Evolutionary conservation across 2,329 filamentous ascomycete species (phyloP).

Genomic region (Leptographium lundbergii): DNA sequence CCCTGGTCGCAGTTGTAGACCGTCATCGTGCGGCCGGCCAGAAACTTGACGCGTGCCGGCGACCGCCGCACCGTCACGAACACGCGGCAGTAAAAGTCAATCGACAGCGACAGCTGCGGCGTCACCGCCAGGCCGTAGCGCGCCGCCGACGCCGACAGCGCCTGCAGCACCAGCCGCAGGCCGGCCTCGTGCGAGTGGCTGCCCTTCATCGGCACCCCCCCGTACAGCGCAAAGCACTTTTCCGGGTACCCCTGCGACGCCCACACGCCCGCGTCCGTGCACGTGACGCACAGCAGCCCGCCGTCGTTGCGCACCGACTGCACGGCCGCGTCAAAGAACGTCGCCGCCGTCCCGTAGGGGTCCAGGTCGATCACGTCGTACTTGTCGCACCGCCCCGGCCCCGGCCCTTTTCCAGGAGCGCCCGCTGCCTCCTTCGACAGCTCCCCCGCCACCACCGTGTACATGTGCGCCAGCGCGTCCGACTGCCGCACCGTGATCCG

Average conservation of each 20-base stretch:
- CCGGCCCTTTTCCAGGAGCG: too few species aligned
- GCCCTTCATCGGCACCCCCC: slow-evolving; percentile 77
- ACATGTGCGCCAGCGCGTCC: slow-evolving; percentile 89
- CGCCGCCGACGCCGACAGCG: slow-evolving; percentile 66
- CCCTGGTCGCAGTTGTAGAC: slow-evolving; percentile 84
- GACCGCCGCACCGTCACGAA: slow-evolving; percentile 75
- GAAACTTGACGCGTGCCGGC: slow-evolving; percentile 77
- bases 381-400: slow-evolving; percentile 25
- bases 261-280: slow-evolving; percentile 91
- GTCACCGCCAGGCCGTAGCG: slow-evolving; percentile 82
- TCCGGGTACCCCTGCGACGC: slow-evolving; percentile 89
- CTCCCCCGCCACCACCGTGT: slow-evolving; percentile 49
- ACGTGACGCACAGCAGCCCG: slow-evolving; percentile 86
- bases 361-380: slow-evolving; percentile 97
- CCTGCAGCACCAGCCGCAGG: slow-evolving; percentile 72
- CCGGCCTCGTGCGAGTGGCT: slow-evolving; percentile 80
- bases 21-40: slow-evolving; percentile 83
- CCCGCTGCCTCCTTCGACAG: slow-evolving; percentile 19
- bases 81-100: slow-evolving; percentile 87
- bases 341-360: slow-evolving; percentile 85
- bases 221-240: slow-evolving; percentile 89
- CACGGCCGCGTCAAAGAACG: slow-evolving; percentile 83
- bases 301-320: slow-evolving; percentile 75
- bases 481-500: slow-evolving; percentile 63
- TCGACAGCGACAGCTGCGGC: slow-evolving; percentile 81